These are phyloP conservation scores for Starmerella cellae DNA, from an alignment of 805 yeast species.

Conservation along the genomic window DNA sequence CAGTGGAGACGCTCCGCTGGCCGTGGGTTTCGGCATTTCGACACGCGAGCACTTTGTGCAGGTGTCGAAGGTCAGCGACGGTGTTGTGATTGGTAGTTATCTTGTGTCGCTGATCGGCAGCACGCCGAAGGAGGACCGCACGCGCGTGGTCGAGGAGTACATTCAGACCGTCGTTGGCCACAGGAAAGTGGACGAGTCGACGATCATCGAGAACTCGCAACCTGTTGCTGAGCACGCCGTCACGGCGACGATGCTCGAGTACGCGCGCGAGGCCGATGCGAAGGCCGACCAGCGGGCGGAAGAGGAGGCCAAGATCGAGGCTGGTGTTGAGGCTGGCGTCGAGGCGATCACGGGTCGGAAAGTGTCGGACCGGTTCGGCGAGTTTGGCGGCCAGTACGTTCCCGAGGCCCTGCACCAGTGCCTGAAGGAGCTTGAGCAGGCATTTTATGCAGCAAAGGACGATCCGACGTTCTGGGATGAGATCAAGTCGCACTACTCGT, in stretches of 20 bases:
- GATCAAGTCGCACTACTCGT: slow-evolving; percentile 66
- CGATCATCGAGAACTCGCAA: slow-evolving; percentile 7
- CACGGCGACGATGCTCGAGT: slow-evolving; percentile 7
- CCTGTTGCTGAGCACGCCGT: slow-evolving; percentile 7
- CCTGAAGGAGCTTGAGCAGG: slow-evolving; percentile 74
- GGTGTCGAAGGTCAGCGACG: slow-evolving; percentile 77
- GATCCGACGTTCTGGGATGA: slow-evolving; percentile 93
- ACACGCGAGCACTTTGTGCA: slow-evolving; percentile 78
- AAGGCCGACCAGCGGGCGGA: neutral
- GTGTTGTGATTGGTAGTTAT: slow-evolving; percentile 91
- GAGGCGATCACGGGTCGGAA: no score
- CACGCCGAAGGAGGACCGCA: slow-evolving; percentile 40
- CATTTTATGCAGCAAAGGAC: slow-evolving; percentile 74
- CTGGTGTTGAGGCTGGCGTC: slow-evolving; percentile 32
- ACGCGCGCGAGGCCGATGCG: slow-evolving; percentile 22
- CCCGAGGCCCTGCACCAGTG: slow-evolving; percentile 94
- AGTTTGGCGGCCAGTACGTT: slow-evolving; percentile 96
- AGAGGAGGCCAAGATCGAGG: no score
- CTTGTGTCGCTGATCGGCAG: slow-evolving; percentile 58
- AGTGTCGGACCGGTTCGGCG: slow-evolving; percentile 86
- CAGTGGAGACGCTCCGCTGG: slow-evolving; percentile 66
- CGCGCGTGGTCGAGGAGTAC: slow-evolving; percentile 49
- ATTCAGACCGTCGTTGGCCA: slow-evolving; percentile 58
- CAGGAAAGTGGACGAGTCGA: slow-evolving; percentile 20
- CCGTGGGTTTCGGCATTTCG: slow-evolving; percentile 95